Evolutionary conservation across 805 yeast genomes (phyloP).

Genomic region (Candida ipomoeae): DNA sequence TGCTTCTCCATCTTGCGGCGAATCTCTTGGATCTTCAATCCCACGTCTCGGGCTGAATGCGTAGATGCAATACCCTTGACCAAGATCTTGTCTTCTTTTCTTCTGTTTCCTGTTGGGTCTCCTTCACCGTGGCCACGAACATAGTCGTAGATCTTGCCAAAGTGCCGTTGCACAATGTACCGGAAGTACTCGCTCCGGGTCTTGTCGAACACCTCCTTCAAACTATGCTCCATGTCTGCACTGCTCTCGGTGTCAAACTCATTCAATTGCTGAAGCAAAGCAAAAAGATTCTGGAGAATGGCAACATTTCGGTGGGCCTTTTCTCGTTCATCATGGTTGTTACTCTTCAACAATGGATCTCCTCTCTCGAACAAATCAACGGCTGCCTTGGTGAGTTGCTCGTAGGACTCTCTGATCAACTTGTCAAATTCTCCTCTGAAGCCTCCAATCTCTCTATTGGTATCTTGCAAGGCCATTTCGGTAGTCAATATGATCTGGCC

Average conservation of each 20-base stretch:
- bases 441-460: constrained; percentile 11
- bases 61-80: constrained; percentile 53
- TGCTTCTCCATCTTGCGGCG: constrained; percentile 56
- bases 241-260: constrained; percentile 23
- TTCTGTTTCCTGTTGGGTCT: constrained; percentile 49
- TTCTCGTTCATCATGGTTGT: constrained; percentile 42
- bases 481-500: constrained; percentile 29
- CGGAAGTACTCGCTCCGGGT: constrained; percentile 32
- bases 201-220: constrained; percentile 26
- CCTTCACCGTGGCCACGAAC: constrained; percentile 58
- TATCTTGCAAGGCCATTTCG: constrained; percentile 30
- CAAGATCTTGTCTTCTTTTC: constrained; percentile 58
- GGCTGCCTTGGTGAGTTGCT: constrained; percentile 30
- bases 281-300: constrained; percentile 37
- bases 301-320: constrained; percentile 38
- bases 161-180: constrained; percentile 38
- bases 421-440: constrained; percentile 18
- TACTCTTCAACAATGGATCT: constrained; percentile 41
- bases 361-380: constrained; percentile 35
- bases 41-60: constrained; percentile 57
- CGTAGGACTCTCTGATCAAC: constrained; percentile 29
- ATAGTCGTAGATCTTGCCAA: constrained; percentile 67
- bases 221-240: constrained; percentile 20
- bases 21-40: constrained; percentile 50
- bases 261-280: constrained; percentile 31